A percentile compares a stretch with the other conserved stretches of the same genome.
These are phyloP conservation scores for Paraconiothyrium brasiliense DNA, from an alignment of 2,329 filamentous ascomycete genomes.

Conservation along the genomic window DNA sequence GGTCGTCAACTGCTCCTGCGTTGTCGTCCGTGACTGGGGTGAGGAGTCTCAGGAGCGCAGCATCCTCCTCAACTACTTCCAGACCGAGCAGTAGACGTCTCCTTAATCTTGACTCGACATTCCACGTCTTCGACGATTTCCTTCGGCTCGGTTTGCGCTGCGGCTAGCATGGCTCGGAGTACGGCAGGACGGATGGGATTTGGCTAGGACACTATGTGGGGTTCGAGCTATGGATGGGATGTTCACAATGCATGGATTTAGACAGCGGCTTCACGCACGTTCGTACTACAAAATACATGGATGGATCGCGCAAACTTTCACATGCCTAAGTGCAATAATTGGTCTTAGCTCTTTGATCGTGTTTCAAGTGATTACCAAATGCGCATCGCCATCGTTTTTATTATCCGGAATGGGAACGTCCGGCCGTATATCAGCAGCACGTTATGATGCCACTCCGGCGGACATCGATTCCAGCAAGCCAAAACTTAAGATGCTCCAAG, in stretches of 20 bases:
- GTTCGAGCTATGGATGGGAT: background rate
- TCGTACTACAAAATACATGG: slow-evolving; percentile 2
- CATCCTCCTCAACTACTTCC: slow-evolving; percentile 99
- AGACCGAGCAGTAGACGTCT: slow-evolving; percentile 71
- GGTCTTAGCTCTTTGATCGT: too few species aligned
- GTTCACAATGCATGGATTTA: slow-evolving; percentile 1
- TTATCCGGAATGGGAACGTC: too few species aligned
- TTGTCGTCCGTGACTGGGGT: slow-evolving; percentile 99
- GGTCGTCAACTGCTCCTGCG: slow-evolving; percentile 99
- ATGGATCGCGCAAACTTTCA: slow-evolving; percentile 1
- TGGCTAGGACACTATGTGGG: slow-evolving; percentile 5
- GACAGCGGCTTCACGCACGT: slow-evolving; percentile 2
- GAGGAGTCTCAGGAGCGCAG: slow-evolving; percentile 99
- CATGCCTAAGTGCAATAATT: too few species aligned
- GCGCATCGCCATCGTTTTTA: too few species aligned
- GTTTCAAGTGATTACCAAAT: too few species aligned
- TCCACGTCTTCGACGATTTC: slow-evolving; percentile 22
- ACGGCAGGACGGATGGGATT: slow-evolving; percentile 12
- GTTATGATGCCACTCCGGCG: too few species aligned
- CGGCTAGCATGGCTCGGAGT: slow-evolving; percentile 26
- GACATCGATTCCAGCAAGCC: too few species aligned
- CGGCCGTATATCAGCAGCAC: too few species aligned
- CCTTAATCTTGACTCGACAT: slow-evolving; percentile 17
- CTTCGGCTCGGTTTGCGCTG: slow-evolving; percentile 27
- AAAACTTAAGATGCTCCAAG: too few species aligned